Evolutionary conservation across 2,329 filamentous ascomycete genomes (phyloP), one percentile per base, ranked within the genome.

Genomic region (Phialemoniopsis sp.): DNA sequence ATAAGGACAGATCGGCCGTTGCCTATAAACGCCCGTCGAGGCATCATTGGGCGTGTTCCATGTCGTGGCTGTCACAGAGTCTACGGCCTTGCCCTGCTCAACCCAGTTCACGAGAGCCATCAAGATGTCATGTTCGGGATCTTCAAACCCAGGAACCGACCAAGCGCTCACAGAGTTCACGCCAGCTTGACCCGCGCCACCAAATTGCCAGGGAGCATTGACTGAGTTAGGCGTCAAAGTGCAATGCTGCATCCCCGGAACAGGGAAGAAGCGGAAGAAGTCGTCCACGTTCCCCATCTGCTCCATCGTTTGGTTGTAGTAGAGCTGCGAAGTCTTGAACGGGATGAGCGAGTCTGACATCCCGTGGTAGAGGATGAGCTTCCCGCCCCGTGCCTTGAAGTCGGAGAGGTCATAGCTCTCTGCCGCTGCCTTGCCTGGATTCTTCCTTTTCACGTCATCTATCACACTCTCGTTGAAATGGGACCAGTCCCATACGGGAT

Each of bases 211-310:
- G 12, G 67, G 66, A 13, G 65, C 63, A 37, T 60, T 54, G n/a
- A 58, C 57, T 3, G 45, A 37, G n/a, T n/a, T n/a, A 2, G 51
- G 44, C 8, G 60, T 57, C 39, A 44, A 28, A 15, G 46, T 41
- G 47, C 74, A 78, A 51, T 78, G 73, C 9, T 56, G 57, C 68
- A 77, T 72, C 1, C 75, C 75, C 0, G 73, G 72, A 13, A 79
- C 63, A 14, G 58, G 59, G 49, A 78, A 78, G 47, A 70, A 68
- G 0, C 62, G 55, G 53, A 73, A 81, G 52, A 72, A 73, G 0
- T 68, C 68, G 13, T 72, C 66, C 39, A 80, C 41, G 5, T 45
- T 41, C n/a, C 51, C 54, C 60, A 74, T 67, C 0, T 60, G 64
- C 3, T 53, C 45, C 9, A 48, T 42, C 1, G 60, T 59, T 13